Evolutionary conservation across 2,329 filamentous ascomycete species (phyloP).

Genomic region (Ceratocystis papillata): DNA sequence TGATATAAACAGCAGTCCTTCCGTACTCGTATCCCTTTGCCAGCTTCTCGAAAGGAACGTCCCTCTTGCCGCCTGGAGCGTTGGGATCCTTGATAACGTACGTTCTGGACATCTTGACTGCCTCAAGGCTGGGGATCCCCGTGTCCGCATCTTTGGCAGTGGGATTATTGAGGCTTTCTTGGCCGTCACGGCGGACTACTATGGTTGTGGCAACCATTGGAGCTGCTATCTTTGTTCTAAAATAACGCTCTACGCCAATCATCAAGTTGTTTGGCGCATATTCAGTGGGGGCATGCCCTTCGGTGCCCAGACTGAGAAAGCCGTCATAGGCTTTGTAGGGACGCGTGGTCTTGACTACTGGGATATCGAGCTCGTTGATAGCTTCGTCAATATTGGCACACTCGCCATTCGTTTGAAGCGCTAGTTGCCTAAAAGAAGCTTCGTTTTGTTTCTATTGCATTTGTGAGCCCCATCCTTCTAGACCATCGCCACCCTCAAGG

Average conservation of each 20-base stretch:
- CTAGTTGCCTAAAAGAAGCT: slow-evolving; percentile 52
- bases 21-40: slow-evolving; percentile 95
- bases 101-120: slow-evolving; percentile 63
- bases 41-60: slow-evolving; percentile 70
- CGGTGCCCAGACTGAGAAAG: slow-evolving; percentile 66
- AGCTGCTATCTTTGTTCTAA: slow-evolving; percentile 67
- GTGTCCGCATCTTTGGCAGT: slow-evolving; percentile 41
- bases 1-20: slow-evolving; percentile 80
- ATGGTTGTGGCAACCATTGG: slow-evolving; percentile 69
- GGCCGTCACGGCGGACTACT: slow-evolving; percentile 43
- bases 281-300: slow-evolving; percentile 31
- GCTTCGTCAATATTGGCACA: slow-evolving; percentile 83
- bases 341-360: slow-evolving; percentile 62
- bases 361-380: slow-evolving; percentile 65
- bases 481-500: neutral
- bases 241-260: slow-evolving; percentile 85
- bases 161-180: slow-evolving; percentile 28
- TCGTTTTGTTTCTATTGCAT: slow-evolving; percentile 52
- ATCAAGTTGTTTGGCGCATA: slow-evolving; percentile 47
- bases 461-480: neutral
- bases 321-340: slow-evolving; percentile 74
- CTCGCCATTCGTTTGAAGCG: slow-evolving; percentile 55
- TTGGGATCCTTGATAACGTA: slow-evolving; percentile 71
- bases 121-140: slow-evolving; percentile 42
- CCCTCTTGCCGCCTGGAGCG: slow-evolving; percentile 65